A percentile compares a stretch with the other conserved stretches of the same genome.
phyloP scores from a whole-genome alignment of 2,329 filamentous ascomycete genomes.

The Pseudogymnoascus sp. region DNA sequence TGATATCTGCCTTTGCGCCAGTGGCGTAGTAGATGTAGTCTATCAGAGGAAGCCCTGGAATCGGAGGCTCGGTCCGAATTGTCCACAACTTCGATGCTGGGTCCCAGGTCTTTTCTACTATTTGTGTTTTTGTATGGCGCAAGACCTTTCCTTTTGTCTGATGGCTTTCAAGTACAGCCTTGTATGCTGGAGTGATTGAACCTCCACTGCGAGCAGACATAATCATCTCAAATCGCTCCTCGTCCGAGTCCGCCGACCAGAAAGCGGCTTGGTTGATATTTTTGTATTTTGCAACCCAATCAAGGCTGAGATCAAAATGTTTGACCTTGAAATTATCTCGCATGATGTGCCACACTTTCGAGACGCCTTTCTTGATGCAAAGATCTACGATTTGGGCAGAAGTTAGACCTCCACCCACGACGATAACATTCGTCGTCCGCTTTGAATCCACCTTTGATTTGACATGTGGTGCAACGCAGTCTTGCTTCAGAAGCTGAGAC shows the following conservation, averaged over 20 bases:
- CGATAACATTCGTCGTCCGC: constrained; percentile 52
- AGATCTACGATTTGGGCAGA: constrained; percentile 66
- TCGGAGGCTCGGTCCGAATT: constrained; percentile 45
- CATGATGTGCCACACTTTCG: constrained; percentile 63
- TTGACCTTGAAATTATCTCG: constrained; percentile 53
- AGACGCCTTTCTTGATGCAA: constrained; percentile 54
- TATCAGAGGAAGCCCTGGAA: constrained; percentile 40
- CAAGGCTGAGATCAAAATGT: constrained; percentile 67
- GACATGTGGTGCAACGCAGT: constrained; percentile 30
- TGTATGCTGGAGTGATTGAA: constrained; percentile 58
- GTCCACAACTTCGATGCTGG: constrained; percentile 38
- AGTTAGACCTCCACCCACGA: constrained; percentile 69
- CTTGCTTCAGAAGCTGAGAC: constrained; percentile 5
- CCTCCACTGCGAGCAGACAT: constrained; percentile 61
- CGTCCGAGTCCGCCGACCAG: constrained; percentile 66
- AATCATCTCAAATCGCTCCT: constrained; percentile 59
- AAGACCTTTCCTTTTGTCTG: constrained; percentile 42
- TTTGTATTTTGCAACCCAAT: constrained; percentile 76
- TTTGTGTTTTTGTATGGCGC: constrained; percentile 48
- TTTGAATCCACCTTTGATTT: constrained; percentile 42
- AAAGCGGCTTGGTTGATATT: constrained; percentile 70
- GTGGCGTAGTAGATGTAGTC: constrained; percentile 46
- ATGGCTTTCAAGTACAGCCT: constrained; percentile 58
- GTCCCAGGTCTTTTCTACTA: constrained; percentile 46
- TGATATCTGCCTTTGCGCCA: constrained; percentile 57